Evolutionary conservation across 202 grass and related monocot genomes (phyloP).

Genomic region (Miscanthus sacchariflorus): DNA sequence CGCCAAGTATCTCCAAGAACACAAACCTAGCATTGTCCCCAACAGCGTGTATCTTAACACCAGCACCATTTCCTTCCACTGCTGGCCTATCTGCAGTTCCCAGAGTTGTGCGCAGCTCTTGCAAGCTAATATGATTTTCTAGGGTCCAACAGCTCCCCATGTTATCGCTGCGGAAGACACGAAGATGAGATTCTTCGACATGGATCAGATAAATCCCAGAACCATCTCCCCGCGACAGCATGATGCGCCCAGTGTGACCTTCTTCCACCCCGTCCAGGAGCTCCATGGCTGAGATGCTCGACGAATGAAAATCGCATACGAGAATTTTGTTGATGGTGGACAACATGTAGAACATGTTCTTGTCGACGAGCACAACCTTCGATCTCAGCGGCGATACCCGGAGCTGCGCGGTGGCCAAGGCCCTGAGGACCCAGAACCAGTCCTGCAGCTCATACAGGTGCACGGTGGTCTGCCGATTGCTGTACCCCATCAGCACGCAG

Average conservation of each 20-base stretch:
- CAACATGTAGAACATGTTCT: conserved; percentile 4
- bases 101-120: not conserved
- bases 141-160: not conserved
- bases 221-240: not conserved
- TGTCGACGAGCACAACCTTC: not conserved
- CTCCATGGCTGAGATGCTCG: conserved; percentile 12
- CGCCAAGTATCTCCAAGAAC: not conserved
- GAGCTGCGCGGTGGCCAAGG: not conserved
- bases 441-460: conserved; percentile 10
- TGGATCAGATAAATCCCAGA: conserved; percentile 13
- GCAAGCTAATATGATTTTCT: conserved; percentile 4
- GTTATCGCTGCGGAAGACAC: not conserved
- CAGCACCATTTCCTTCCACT: not conserved
- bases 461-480: not conserved
- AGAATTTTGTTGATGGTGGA: conserved; percentile 1
- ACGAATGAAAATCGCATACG: conserved; percentile 26
- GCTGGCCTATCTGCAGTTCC: not conserved
- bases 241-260: not conserved
- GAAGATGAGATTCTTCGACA: conserved; percentile 19
- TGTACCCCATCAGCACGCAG: not conserved
- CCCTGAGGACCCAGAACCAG: not conserved
- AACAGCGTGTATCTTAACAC: not conserved
- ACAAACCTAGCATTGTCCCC: conserved; percentile 22
- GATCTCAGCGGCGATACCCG: not conserved
- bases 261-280: not conserved